Base-by-base conservation (phyloP, 139 green algal species). In the Zygnema circumcarinatum region DNA sequence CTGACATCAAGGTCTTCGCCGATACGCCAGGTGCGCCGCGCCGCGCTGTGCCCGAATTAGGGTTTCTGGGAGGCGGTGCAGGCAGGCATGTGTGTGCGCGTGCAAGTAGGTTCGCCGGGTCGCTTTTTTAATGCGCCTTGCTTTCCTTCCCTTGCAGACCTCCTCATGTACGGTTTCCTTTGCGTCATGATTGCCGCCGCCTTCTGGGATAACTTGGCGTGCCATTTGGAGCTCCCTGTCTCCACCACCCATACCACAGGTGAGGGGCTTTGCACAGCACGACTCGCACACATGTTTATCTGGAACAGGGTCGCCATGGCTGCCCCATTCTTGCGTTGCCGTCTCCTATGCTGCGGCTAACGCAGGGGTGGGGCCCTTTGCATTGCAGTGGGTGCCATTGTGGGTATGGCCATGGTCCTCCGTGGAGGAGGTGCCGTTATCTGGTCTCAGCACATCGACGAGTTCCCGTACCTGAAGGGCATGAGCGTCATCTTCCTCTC, bases 141-240 rank as follows among this genome's bases (percentile, higher is more conserved):
- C n/a, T n/a, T n/a, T n/a, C n/a, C n/a, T 54, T 67, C 20, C 11
- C 31, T 38, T 2, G 35, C 87, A 91, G 83, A 88, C 33, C 2
- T 93, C 35, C 92, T 91, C 85, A 92, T 92, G 90, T 76, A 75
- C 75, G 92, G 83, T 40, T 92, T 94, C 76, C 35, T 91, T 29
- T 92, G 86, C 82, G 88, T 88, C 0, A 85, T 94, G 56, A 67
- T 90, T 7, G 67, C 87, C 20, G 92, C 88, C 0, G 75, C 81
- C 32, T 38, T 90, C 20, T 94, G 92, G 88, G 72, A 93, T 81
- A 85, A 93, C 33, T 38, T 93, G 35, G 86, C 87, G 31, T 88
- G 86, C 36, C 86, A 56, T 29, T 83, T 79, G 75, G 87, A 67
- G 22, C 90, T 93, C 84, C 90, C 90, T 36, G 88, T 93, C 0